These are phyloP conservation scores for Chionographis japonica DNA, from an alignment of 106 monocot genomes.

Conservation along the genomic window DNA sequence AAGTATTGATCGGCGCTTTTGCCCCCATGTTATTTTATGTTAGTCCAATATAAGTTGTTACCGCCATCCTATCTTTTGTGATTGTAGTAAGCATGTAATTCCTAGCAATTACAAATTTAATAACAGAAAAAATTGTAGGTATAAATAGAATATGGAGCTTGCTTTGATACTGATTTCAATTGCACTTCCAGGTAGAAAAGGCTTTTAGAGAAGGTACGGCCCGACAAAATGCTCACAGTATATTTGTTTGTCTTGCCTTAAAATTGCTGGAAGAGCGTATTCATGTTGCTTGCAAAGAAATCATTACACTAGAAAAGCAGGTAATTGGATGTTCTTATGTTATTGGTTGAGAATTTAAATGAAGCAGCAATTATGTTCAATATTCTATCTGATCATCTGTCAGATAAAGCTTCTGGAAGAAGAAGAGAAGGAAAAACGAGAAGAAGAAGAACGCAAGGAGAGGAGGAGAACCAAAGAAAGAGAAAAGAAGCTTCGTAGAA, in stretches of 20 bases:
- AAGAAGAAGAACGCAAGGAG: constrained; percentile 92
- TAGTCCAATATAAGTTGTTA: too few species aligned
- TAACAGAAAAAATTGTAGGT: too few species aligned
- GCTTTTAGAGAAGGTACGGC: constrained; percentile 98
- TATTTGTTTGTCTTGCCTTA: constrained; percentile 81
- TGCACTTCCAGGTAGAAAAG: constrained; percentile 75
- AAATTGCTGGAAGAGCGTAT: constrained; percentile 85
- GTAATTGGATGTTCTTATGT: constrained; percentile 14
- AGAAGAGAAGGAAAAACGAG: constrained; percentile 92
- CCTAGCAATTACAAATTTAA: too few species aligned
- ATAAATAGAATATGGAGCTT: not conserved
- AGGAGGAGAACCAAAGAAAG: constrained; percentile 79
- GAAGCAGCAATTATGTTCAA: not conserved
- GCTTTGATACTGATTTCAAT: not conserved
- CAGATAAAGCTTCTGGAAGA: constrained; percentile 96
- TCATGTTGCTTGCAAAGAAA: constrained; percentile 97
- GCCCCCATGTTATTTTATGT: too few species aligned
- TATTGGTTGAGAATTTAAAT: not conserved
- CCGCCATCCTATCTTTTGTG: too few species aligned
- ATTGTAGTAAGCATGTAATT: too few species aligned
- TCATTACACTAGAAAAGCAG: constrained; percentile 92
- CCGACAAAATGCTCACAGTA: constrained; percentile 88
- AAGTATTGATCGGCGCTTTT: too few species aligned
- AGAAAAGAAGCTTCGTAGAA: constrained; percentile 85
- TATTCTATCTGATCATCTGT: constrained; percentile 3